These are phyloP conservation scores for Cordyceps cicadae DNA, from an alignment of 2,329 filamentous ascomycete species.

Conservation along the genomic window DNA sequence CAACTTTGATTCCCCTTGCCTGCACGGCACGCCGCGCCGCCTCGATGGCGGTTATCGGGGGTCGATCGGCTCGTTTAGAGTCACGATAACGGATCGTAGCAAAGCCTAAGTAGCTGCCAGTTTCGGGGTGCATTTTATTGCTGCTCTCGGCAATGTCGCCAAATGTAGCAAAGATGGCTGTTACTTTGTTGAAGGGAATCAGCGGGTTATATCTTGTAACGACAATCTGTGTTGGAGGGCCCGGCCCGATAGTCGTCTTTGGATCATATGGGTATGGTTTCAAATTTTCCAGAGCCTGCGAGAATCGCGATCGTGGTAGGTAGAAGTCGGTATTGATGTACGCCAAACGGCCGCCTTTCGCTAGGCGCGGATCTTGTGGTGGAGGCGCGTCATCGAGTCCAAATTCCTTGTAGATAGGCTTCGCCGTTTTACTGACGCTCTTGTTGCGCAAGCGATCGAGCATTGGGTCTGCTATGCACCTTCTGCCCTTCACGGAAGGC, in stretches of 20 bases:
- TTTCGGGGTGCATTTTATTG: slow-evolving; percentile 91
- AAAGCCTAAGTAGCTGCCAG: slow-evolving; percentile 87
- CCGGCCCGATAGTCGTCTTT: slow-evolving; percentile 76
- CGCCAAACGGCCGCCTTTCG: slow-evolving; percentile 53
- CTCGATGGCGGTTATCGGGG: slow-evolving; percentile 58
- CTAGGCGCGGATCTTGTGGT: slow-evolving; percentile 74
- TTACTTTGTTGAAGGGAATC: slow-evolving; percentile 68
- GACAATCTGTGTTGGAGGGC: slow-evolving; percentile 82
- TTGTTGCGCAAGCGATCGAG: slow-evolving; percentile 42
- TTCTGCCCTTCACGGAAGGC: slow-evolving; percentile 46
- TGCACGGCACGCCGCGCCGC: slow-evolving; percentile 75
- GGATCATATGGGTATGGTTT: slow-evolving; percentile 76
- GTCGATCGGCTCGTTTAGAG: slow-evolving; percentile 36
- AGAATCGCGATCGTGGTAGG: slow-evolving; percentile 62
- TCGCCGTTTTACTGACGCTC: slow-evolving; percentile 47
- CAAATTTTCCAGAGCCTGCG: slow-evolving; percentile 67
- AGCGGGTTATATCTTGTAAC: slow-evolving; percentile 96
- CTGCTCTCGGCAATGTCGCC: slow-evolving; percentile 85
- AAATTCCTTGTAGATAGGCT: slow-evolving; percentile 56
- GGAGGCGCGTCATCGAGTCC: slow-evolving; percentile 62
- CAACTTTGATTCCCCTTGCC: slow-evolving; percentile 70
- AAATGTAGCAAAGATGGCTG: slow-evolving; percentile 67
- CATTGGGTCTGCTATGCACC: slow-evolving; percentile 54
- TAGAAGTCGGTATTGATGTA: slow-evolving; percentile 65
- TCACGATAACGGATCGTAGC: slow-evolving; percentile 88